Evolutionary conservation across 345 rosid species (phyloP).

Genomic region (Eucalyptus caleyi): DNA sequence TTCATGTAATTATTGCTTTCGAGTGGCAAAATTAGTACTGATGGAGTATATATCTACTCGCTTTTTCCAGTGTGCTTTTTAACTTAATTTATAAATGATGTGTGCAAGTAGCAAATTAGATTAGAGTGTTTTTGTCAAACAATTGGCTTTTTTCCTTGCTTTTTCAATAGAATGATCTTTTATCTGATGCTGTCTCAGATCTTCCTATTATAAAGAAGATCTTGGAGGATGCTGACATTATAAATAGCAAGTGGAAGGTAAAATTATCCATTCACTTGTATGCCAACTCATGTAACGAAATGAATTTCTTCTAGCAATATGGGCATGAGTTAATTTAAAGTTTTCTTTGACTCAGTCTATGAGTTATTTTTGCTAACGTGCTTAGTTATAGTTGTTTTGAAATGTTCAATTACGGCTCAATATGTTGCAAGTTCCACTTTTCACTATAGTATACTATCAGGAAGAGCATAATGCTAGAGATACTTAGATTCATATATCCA

Average conservation of each 20-base stretch:
- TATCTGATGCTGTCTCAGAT: constrained; percentile 28
- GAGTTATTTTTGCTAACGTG: background rate
- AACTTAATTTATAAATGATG: background rate
- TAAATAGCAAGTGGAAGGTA: constrained; percentile 84
- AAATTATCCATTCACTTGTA: background rate
- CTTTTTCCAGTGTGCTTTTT: background rate
- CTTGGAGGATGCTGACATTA: constrained; percentile 37
- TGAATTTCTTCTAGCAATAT: background rate
- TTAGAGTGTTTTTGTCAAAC: background rate
- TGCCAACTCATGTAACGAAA: background rate
- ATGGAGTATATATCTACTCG: background rate
- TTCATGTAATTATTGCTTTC: background rate
- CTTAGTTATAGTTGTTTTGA: background rate
- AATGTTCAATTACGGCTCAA: background rate
- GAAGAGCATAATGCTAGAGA: background rate
- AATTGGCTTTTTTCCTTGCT: background rate
- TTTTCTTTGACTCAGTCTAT: background rate
- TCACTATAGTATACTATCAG: background rate
- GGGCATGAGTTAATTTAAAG: background rate
- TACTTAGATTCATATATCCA: background rate
- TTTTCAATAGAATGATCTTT: background rate
- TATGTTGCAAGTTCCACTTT: background rate
- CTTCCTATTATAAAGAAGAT: constrained; percentile 57
- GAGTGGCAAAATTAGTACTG: background rate
- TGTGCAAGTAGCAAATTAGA: background rate